A percentile compares a stretch with the other conserved stretches of the same genome.
These are phyloP conservation scores for Nicotiana tabacum DNA, from an alignment of 257 asterid genomes.

Conservation along the genomic window DNA sequence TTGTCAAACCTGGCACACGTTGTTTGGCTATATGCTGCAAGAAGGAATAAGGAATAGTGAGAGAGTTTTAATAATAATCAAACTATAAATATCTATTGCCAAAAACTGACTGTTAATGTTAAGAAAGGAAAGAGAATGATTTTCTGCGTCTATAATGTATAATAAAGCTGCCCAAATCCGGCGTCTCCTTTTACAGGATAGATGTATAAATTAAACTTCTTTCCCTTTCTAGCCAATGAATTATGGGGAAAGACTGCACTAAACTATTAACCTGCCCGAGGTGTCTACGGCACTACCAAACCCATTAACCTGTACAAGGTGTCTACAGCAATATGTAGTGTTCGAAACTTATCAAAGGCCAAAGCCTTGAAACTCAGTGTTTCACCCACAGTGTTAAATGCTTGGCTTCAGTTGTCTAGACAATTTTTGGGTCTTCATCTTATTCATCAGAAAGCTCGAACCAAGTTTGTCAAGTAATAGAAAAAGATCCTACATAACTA, in stretches of 20 bases:
- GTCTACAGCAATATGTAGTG: not conserved
- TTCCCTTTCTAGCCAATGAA: not conserved
- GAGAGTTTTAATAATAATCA: not conserved
- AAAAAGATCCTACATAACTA: not conserved
- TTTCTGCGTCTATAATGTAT: not conserved
- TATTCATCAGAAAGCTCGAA: not conserved
- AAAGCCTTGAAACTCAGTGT: not conserved
- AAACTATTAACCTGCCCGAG: not conserved
- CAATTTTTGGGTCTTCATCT: not conserved
- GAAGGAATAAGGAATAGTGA: conserved; percentile 11
- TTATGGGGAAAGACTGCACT: not conserved
- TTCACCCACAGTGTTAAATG: not conserved
- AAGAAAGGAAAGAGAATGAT: not conserved
- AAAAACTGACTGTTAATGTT: not conserved
- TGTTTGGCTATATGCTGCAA: conserved; percentile 89
- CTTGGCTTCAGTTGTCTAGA: not conserved
- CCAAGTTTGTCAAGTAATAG: not conserved
- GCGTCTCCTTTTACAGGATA: not conserved
- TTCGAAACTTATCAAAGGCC: not conserved
- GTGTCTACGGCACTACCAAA: not conserved
- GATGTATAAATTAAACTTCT: not conserved
- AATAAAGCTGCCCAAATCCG: not conserved
- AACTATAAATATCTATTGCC: not conserved
- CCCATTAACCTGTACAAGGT: not conserved
- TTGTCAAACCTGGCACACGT: conserved; percentile 50